Conservation (phyloP, 108 stramenopile genomes). For the Nitzschia sp. region DNA sequence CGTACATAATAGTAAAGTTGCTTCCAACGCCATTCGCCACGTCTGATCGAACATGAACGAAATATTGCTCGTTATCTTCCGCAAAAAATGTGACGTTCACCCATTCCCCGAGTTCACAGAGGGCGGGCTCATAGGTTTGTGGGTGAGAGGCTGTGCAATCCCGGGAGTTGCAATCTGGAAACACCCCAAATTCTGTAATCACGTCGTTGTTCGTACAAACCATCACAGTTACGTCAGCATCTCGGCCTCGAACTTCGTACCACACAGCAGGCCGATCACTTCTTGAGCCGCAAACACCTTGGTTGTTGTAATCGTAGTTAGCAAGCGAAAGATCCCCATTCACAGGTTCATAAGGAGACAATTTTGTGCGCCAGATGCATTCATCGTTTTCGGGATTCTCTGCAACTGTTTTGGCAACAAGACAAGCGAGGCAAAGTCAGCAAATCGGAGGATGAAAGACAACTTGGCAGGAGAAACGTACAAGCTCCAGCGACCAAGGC, state of each 20-base stretch:
- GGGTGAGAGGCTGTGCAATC: slow-evolving; percentile 22
- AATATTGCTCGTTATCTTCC: slow-evolving; percentile 20
- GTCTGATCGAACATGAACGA: slow-evolving; percentile 40
- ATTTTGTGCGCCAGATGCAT: slow-evolving; percentile 21
- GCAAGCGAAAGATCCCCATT: slow-evolving; percentile 25
- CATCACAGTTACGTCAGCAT: slow-evolving; percentile 28
- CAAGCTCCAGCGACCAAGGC: slow-evolving; percentile 6
- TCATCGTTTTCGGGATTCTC: slow-evolving; percentile 27
- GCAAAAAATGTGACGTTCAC: slow-evolving; percentile 18
- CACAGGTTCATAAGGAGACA: slow-evolving; percentile 14
- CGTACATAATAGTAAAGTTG: slow-evolving; percentile 25
- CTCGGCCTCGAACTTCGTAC: slow-evolving; percentile 37
- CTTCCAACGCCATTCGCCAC: slow-evolving; percentile 27
- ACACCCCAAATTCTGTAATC: slow-evolving; percentile 33
- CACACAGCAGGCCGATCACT: slow-evolving; percentile 36
- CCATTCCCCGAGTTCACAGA: slow-evolving; percentile 12
- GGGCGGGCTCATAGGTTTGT: slow-evolving; percentile 10
- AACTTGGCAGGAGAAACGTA: not conserved
- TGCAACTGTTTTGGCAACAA: slow-evolving; percentile 3
- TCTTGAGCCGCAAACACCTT: slow-evolving; percentile 37
- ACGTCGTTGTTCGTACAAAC: slow-evolving; percentile 40
- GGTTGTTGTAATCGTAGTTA: slow-evolving; percentile 34
- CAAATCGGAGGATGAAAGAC: not conserved
- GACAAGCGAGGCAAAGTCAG: not conserved
- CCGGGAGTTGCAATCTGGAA: slow-evolving; percentile 31